Evolutionary conservation across 2,329 filamentous ascomycete genomes (phyloP), one percentile per base, ranked within the genome.

Genomic region (Neofusicoccum umdonicola): DNA sequence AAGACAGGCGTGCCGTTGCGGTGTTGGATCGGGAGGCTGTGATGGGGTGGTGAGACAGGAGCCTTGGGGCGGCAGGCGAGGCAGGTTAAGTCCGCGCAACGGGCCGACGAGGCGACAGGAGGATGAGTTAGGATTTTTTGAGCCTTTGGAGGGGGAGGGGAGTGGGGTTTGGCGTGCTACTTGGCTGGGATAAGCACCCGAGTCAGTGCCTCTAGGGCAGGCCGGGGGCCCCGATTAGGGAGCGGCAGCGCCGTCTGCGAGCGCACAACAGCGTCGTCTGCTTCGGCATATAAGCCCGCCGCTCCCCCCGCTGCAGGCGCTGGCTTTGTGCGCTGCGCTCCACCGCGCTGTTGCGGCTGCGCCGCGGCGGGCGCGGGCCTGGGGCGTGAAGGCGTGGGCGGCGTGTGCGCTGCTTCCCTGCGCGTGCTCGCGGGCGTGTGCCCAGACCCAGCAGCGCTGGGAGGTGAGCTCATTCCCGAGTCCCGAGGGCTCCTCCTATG

Each of bases 101-200:
- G 62, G 62, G 62, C 62, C 62, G 62, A 63, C 50, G 51, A 57
- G 51, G 62, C 50, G 62, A 63, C 41, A 47, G 41, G 41, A 60
- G 56, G 56, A 60, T 60, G 56, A 22, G 56, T 60, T 60, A 60
- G 56, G 56, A 60, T 47, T 62, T 48, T 50, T 48, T 48, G 44
- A 62, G 47, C 35, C 47, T 62, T 62, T 62, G 58, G 58, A 62
- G 58, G 58, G 57, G 57, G 47, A 62, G 45, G 58, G 57, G 44
- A 61, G 58, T 62, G 58, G 58, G 58, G 58, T 62, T 62, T 62
- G 58, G 58, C 58, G 58, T 50, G 58, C 56, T 60, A 60, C 56
- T 60, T 60, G 56, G 56, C 56, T 45, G 56, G 56, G 50, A 52
- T 52, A 52, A 52, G 50, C 50, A 52, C 15, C 50, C 56, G 56